phyloP scores from a whole-genome alignment of 768 basidiomycete genomes.

The Mycena vulgaris region DNA sequence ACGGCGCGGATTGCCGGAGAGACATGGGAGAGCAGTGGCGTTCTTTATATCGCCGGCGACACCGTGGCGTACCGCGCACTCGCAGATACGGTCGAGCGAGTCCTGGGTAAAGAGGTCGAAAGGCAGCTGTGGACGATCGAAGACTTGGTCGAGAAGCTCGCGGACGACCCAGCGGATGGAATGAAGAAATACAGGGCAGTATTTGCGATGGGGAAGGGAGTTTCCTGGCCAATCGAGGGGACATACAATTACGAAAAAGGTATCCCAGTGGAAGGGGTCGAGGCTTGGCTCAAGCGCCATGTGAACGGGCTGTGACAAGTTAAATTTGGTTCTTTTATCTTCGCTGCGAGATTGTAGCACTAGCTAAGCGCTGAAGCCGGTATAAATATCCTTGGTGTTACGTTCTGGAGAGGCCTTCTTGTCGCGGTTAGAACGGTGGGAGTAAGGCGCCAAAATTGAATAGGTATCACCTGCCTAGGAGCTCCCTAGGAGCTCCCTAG shows the following conservation, averaged over 20 bases:
- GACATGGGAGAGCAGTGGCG: constrained; percentile 34
- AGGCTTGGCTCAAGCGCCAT: constrained; percentile 22
- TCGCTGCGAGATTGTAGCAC: too few species aligned
- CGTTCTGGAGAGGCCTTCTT: too few species aligned
- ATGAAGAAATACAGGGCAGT: constrained; percentile 44
- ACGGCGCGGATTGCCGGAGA: constrained; percentile 41
- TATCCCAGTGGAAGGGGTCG: constrained; percentile 31
- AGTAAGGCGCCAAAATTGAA: too few species aligned
- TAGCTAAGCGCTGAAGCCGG: too few species aligned
- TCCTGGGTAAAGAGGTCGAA: constrained; percentile 28
- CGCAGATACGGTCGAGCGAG: constrained; percentile 41
- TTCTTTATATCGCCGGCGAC: constrained; percentile 49
- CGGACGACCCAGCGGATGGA: constrained; percentile 39
- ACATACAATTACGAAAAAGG: constrained; percentile 37
- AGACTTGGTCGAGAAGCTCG: constrained; percentile 35
- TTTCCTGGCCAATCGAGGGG: constrained; percentile 40
- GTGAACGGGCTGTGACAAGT: neutral
- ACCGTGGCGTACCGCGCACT: constrained; percentile 46
- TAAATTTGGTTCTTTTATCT: too few species aligned
- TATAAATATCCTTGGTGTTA: too few species aligned
- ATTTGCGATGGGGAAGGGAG: constrained; percentile 43
- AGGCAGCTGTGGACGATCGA: constrained; percentile 39
- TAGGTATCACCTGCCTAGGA: too few species aligned
- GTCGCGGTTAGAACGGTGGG: too few species aligned
- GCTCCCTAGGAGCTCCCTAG: too few species aligned